Base-by-base conservation (phyloP, 176 grass and related monocot genomes). In the Tillandsia fasciculata region DNA sequence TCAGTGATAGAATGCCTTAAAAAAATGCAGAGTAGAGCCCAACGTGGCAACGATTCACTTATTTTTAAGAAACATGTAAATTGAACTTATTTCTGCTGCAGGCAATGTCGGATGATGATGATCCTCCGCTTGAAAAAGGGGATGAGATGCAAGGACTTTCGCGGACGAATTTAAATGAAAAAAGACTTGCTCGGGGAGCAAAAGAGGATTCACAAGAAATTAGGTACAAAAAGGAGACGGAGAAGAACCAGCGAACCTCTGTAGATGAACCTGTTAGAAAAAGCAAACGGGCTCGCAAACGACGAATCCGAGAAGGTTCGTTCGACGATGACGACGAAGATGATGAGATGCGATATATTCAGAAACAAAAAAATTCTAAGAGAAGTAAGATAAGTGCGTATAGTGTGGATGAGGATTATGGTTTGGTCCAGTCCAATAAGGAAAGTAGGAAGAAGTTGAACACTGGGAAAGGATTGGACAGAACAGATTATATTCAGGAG, bases 391-490 rank as follows among this genome's bases (percentile, higher is more conserved):
- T 65, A 69, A 50, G 12, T 51, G 68, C 70, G 67, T 92, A 93
- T 73, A 84, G 90, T 69, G 69, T 99, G 80, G 94, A 99, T 22
- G 78, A 88, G 3, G 89, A 93, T 74, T 99, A 87, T 80, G 71
- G 51, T 48, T 49, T 82, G 64, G 85, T 84, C 59, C 70, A 64
- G 69, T 65, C 78, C 72, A 71, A 50, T 54, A 91, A 76, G 73
- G 85, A 88, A 64, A 76, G 63, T 63, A 87, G 67, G 66, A 93
- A 71, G 26, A 81, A 70, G 57, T 75, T 83, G 68, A 78, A 75
- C 68, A 15, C 72, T 12, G 86, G 59, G 67, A 76, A 47, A 48
- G 50, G 66, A 66, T 76, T 49, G 53, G 83, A 85, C 76, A 69
- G 51, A 20, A 51, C n/a, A 72, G 89, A 81, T 66, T 92, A 79